Evolutionary conservation across 805 yeast genomes (phyloP).

Genomic region (Candida alai): DNA sequence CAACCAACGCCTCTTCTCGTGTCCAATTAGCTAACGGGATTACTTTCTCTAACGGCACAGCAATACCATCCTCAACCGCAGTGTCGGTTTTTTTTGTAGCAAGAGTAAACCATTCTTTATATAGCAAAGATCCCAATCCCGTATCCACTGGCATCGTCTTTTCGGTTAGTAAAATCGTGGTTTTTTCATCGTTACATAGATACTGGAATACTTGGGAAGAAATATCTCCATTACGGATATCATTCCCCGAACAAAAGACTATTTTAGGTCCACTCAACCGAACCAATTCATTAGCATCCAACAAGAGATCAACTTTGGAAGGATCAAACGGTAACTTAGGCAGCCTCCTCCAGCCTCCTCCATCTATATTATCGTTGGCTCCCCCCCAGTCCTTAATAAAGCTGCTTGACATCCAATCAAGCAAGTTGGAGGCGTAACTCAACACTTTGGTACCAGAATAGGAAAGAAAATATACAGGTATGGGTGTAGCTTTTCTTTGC

Average conservation of each 20-base stretch:
- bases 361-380: conserved; percentile 14
- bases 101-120: conserved; percentile 48
- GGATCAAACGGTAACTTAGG: conserved; percentile 66
- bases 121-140: conserved; percentile 49
- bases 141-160: conserved; percentile 40
- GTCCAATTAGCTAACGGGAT: conserved; percentile 39
- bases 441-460: conserved; percentile 75
- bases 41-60: conserved; percentile 48
- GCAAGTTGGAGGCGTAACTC: conserved; percentile 79
- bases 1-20: conserved; percentile 48
- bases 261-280: conserved; percentile 68
- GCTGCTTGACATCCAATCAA: conserved; percentile 94
- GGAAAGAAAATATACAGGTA: conserved; percentile 75
- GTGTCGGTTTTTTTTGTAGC: conserved; percentile 33
- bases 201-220: conserved; percentile 49
- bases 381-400: conserved; percentile 82
- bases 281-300: conserved; percentile 52
- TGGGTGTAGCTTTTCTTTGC: conserved; percentile 45
- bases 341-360: not conserved
- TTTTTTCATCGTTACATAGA: conserved; percentile 60
- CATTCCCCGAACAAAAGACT: conserved; percentile 71
- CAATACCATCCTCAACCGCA: conserved; percentile 53
- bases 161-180: conserved; percentile 75
- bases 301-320: conserved; percentile 50
- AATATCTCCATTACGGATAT: conserved; percentile 59